A percentile compares a stretch with the other conserved stretches of the same genome.
Conservation (phyloP, 805 yeast species). For the Ogataea philodendri region DNA sequence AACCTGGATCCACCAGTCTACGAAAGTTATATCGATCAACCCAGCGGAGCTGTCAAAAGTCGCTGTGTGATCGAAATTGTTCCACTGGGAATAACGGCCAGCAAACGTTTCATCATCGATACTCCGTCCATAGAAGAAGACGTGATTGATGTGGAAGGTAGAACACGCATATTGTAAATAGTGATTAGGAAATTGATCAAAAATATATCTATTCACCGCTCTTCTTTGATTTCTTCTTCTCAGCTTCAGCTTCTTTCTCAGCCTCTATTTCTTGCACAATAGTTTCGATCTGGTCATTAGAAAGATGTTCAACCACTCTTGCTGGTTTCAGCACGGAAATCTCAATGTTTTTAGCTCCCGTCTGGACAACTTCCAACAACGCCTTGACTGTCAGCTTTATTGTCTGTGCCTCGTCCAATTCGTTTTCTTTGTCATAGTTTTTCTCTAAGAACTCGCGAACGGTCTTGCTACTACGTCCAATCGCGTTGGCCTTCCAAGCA, state of each 20-base stretch:
- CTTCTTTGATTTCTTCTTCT: slow-evolving; percentile 55
- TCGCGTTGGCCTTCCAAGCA: slow-evolving; percentile 97
- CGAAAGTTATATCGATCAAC: slow-evolving; percentile 27
- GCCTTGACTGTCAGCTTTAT: slow-evolving; percentile 81
- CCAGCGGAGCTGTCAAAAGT: slow-evolving; percentile 25
- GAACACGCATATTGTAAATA: slow-evolving; percentile 22
- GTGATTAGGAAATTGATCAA: slow-evolving; percentile 1
- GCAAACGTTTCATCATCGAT: slow-evolving; percentile 25
- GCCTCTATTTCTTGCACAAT: slow-evolving; percentile 81
- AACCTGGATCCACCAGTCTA: slow-evolving; percentile 20
- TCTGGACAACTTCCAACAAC: slow-evolving; percentile 92
- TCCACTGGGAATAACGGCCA: slow-evolving; percentile 22
- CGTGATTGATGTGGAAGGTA: slow-evolving; percentile 32
- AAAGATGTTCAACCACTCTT: slow-evolving; percentile 53
- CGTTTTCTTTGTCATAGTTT: slow-evolving; percentile 60
- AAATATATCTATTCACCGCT: slow-evolving; percentile 17
- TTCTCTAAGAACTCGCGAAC: slow-evolving; percentile 94
- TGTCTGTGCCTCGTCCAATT: slow-evolving; percentile 64
- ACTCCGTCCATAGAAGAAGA: slow-evolving; percentile 26
- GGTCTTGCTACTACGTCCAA: slow-evolving; percentile 92
- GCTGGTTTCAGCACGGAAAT: slow-evolving; percentile 81
- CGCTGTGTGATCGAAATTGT: slow-evolving; percentile 28
- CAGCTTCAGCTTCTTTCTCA: slow-evolving; percentile 82
- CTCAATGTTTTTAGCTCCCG: slow-evolving; percentile 96
- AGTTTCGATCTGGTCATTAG: slow-evolving; percentile 68